A percentile compares a stretch with the other conserved stretches of the same genome.
These are phyloP conservation scores for Platanthera guangdongensis DNA, from an alignment of 106 monocot genomes.

Conservation along the genomic window DNA sequence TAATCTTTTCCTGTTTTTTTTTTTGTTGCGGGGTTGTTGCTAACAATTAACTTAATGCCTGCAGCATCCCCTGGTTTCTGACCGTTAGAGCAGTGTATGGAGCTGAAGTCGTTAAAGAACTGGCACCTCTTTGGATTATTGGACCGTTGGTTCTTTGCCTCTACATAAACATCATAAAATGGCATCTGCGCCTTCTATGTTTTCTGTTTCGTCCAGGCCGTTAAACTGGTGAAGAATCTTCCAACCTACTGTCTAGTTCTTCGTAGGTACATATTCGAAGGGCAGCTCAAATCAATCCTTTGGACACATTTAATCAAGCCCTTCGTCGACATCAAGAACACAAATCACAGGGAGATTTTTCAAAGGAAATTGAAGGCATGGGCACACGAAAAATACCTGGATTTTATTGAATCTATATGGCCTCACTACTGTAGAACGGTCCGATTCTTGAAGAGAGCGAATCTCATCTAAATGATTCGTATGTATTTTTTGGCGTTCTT, in stretches of 20 bases:
- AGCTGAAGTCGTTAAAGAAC: slow-evolving; percentile 49
- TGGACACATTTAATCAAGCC: slow-evolving; percentile 31
- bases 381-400: slow-evolving; percentile 54
- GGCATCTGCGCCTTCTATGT: slow-evolving; percentile 41
- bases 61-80: slow-evolving; percentile 64
- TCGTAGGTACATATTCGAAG: slow-evolving; percentile 40
- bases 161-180: slow-evolving; percentile 52
- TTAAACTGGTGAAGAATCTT: slow-evolving; percentile 33
- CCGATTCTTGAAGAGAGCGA: slow-evolving; percentile 73
- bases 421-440: slow-evolving; percentile 77
- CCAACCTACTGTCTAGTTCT: slow-evolving; percentile 28
- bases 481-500: not conserved
- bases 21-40: not conserved
- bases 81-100: slow-evolving; percentile 44
- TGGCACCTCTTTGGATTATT: slow-evolving; percentile 61
- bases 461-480: slow-evolving; percentile 38
- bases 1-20: not conserved
- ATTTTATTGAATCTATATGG: slow-evolving; percentile 77
- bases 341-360: slow-evolving; percentile 29
- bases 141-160: slow-evolving; percentile 51
- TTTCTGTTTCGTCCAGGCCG: slow-evolving; percentile 37
- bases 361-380: slow-evolving; percentile 33
- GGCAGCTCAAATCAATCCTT: slow-evolving; percentile 36
- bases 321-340: slow-evolving; percentile 33
- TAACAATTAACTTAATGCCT: slow-evolving; percentile 12